Evolutionary conservation across 2,329 filamentous ascomycete species (phyloP).

Genomic region (Pseudogymnoascus sp.): DNA sequence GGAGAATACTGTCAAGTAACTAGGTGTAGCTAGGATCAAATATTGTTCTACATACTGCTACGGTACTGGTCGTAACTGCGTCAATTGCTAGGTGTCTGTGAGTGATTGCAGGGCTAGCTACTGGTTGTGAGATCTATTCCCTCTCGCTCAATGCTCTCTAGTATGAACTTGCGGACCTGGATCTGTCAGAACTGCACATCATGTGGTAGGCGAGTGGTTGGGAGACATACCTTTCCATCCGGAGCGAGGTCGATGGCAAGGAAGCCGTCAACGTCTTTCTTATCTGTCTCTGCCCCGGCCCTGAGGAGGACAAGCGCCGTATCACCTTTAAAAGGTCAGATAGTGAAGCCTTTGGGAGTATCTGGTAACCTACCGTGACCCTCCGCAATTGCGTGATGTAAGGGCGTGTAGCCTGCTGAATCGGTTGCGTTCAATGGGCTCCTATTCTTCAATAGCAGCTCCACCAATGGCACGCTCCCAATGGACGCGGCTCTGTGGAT

Average conservation of each 20-base stretch:
- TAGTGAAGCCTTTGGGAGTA: not conserved
- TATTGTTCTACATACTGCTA: slow-evolving; percentile 5
- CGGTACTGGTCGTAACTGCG: not conserved
- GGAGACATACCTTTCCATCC: slow-evolving; percentile 61
- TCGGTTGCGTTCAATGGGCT: slow-evolving; percentile 83
- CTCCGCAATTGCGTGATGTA: slow-evolving; percentile 81
- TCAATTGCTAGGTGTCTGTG: slow-evolving; percentile 11
- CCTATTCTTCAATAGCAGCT: slow-evolving; percentile 63
- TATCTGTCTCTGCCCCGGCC: slow-evolving; percentile 73
- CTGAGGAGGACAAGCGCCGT: slow-evolving; percentile 75
- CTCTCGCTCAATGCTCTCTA: slow-evolving; percentile 72
- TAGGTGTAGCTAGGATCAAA: slow-evolving; percentile 7
- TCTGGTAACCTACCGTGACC: slow-evolving; percentile 47
- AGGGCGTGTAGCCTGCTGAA: slow-evolving; percentile 70
- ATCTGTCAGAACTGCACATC: not conserved
- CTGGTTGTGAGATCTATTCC: slow-evolving; percentile 52
- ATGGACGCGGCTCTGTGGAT: slow-evolving; percentile 87
- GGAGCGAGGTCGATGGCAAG: slow-evolving; percentile 76
- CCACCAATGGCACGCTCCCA: slow-evolving; percentile 81
- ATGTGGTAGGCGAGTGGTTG: not conserved
- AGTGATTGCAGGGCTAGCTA: not conserved
- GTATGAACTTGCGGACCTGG: slow-evolving; percentile 54
- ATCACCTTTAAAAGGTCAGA: slow-evolving; percentile 47
- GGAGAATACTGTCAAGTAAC: slow-evolving; percentile 67
- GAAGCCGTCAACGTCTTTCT: slow-evolving; percentile 62